Percentiles rank a stretch among this genome's conserved stretches.
phyloP scores from a whole-genome alignment of 179 eudicot genomes.

The Amaranthus tricolor region DNA sequence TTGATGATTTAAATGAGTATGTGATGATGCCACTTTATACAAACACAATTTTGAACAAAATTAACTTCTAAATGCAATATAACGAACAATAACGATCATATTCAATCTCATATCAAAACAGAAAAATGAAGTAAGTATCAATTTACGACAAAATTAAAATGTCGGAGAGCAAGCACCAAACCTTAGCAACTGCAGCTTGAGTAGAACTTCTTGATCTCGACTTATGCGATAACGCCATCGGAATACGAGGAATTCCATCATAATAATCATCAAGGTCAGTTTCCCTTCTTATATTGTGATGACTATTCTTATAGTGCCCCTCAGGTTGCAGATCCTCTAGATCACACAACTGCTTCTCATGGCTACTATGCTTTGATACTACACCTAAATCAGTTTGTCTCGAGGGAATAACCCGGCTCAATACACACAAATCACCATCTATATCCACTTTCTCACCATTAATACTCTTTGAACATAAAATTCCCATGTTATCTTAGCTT shows the following conservation, averaged over 20 bases:
- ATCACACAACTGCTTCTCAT: slow-evolving; percentile 21
- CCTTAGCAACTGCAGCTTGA: slow-evolving; percentile 86
- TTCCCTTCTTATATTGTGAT: slow-evolving; percentile 15
- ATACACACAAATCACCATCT: slow-evolving; percentile 19
- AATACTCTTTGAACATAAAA: slow-evolving; percentile 39
- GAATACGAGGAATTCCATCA: slow-evolving; percentile 81
- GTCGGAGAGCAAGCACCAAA: slow-evolving; percentile 24
- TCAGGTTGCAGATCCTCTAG: slow-evolving; percentile 23
- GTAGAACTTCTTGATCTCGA: slow-evolving; percentile 72
- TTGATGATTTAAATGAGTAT: too few relatives aligned
- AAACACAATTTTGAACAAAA: too few relatives aligned
- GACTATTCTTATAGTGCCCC: slow-evolving; percentile 18
- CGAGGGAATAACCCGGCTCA: slow-evolving; percentile 11
- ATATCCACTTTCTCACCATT: slow-evolving; percentile 24
- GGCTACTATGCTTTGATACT: slow-evolving; percentile 21
- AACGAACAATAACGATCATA: neutral
- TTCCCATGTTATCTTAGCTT: slow-evolving; percentile 34
- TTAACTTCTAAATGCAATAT: neutral
- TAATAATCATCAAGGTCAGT: slow-evolving; percentile 43
- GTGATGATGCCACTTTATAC: too few relatives aligned
- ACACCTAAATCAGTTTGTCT: slow-evolving; percentile 16
- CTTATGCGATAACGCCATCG: slow-evolving; percentile 61
- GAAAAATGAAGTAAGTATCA: neutral
- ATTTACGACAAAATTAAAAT: slow-evolving; percentile 1
- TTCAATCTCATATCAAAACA: neutral